A percentile compares a stretch with the other conserved stretches of the same genome.
Evolutionary conservation across 1,284 basidiomycete species (phyloP).

Genomic region (Tremellales sp.): DNA sequence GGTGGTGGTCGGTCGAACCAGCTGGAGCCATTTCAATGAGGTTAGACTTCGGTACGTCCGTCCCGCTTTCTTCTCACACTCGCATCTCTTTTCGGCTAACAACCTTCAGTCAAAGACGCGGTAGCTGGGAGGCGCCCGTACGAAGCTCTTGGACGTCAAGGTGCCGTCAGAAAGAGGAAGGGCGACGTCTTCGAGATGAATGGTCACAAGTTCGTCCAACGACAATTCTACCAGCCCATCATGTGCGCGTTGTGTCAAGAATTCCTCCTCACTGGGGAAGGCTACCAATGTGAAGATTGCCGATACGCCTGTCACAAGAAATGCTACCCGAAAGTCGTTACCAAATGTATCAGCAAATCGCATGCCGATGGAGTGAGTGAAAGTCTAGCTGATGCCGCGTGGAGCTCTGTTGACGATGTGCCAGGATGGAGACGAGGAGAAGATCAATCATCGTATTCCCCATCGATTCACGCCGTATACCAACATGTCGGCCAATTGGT

Average conservation of each 20-base stretch:
- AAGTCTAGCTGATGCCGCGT: neutral
- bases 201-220: slow-evolving; percentile 95
- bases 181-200: slow-evolving; percentile 99
- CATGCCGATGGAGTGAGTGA: slow-evolving; percentile 72
- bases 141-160: slow-evolving; percentile 95
- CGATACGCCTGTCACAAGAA: slow-evolving; percentile 99
- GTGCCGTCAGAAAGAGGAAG: slow-evolving; percentile 95
- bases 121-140: slow-evolving; percentile 78
- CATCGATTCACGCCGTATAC: slow-evolving; percentile 97
- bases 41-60: slow-evolving; percentile 80
- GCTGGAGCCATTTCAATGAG: slow-evolving; percentile 86
- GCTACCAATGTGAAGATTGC: slow-evolving; percentile 99
- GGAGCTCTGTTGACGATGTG: slow-evolving; percentile 1
- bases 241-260: slow-evolving; percentile 97
- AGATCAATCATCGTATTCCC: slow-evolving; percentile 98
- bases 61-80: neutral
- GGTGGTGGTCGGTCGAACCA: slow-evolving; percentile 97
- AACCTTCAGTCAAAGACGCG: slow-evolving; percentile 80
- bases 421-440: slow-evolving; percentile 93
- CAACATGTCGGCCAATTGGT: slow-evolving; percentile 98
- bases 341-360: slow-evolving; percentile 98
- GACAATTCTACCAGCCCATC: slow-evolving; percentile 98
- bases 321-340: slow-evolving; percentile 98
- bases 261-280: slow-evolving; percentile 92
- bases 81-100: no score